Evolutionary conservation across 2,329 filamentous ascomycete genomes (phyloP).

Genomic region (Phyllosticta paracitricarpa): DNA sequence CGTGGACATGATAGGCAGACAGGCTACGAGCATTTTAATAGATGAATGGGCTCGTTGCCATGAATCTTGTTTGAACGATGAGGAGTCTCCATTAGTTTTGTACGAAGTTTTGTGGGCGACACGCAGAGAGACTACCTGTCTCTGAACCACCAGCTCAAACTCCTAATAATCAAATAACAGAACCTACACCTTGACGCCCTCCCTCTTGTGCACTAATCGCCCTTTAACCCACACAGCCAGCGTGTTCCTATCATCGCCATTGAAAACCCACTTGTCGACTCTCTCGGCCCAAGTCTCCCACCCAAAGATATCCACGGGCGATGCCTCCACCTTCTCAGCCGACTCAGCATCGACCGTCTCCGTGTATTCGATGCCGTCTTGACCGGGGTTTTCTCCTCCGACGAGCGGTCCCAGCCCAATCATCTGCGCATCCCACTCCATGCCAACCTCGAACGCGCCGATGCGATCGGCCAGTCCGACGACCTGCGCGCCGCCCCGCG

Average conservation of each 20-base stretch:
- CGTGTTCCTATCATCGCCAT: conserved; percentile 87
- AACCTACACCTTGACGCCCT: background rate
- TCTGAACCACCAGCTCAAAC: background rate
- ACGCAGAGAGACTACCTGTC: too few species aligned
- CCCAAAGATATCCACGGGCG: conserved; percentile 79
- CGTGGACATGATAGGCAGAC: background rate
- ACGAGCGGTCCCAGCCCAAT: conserved; percentile 48
- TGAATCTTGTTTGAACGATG: background rate
- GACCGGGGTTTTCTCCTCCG: conserved; percentile 14
- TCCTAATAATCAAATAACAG: too few species aligned
- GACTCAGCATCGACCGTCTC: conserved; percentile 13
- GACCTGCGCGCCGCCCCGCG: conserved; percentile 74
- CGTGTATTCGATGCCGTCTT: conserved; percentile 30
- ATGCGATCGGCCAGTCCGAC: conserved; percentile 63
- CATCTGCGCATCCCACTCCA: conserved; percentile 85
- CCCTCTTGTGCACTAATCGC: conserved; percentile 22
- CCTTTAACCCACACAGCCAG: conserved; percentile 83
- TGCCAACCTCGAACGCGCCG: conserved; percentile 76
- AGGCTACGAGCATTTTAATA: background rate
- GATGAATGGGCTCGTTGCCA: background rate
- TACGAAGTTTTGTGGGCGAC: too few species aligned
- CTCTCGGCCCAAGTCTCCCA: conserved; percentile 82
- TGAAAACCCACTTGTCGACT: conserved; percentile 90
- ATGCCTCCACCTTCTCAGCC: conserved; percentile 27
- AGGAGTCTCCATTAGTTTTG: background rate